Evolutionary conservation across 257 asterid species (phyloP).

Genomic region (Schizonepeta tenuifolia): DNA sequence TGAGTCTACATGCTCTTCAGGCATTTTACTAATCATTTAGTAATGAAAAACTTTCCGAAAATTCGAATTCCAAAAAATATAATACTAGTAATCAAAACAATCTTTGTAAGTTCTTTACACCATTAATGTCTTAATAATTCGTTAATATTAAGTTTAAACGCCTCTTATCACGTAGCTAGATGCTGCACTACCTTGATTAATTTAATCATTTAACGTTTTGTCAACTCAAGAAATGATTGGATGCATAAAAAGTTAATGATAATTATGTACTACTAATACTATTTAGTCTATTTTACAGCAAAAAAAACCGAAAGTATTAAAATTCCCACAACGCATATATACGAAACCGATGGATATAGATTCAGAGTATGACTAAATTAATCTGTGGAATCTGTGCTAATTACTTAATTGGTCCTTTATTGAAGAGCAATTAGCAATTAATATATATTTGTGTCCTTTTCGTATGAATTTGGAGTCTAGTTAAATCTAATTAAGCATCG

Average conservation of each 20-base stretch:
- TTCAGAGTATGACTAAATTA: slow-evolving; percentile 59
- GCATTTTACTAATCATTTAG: neutral
- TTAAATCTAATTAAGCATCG: slow-evolving; percentile 23
- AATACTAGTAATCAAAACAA: neutral
- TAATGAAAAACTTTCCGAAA: slow-evolving; percentile 19
- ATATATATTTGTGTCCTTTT: slow-evolving; percentile 26
- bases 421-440: slow-evolving; percentile 13
- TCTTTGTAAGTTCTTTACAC: neutral
- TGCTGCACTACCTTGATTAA: slow-evolving; percentile 33
- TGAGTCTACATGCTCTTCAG: neutral
- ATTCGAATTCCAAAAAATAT: slow-evolving; percentile 10
- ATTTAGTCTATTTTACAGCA: neutral
- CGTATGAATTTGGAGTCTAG: slow-evolving; percentile 18
- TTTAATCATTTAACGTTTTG: slow-evolving; percentile 23
- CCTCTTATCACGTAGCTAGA: slow-evolving; percentile 22
- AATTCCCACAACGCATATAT: slow-evolving; percentile 22
- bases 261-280: slow-evolving; percentile 1
- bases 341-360: slow-evolving; percentile 39
- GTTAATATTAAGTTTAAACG: neutral
- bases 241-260: neutral
- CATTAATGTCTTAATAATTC: slow-evolving; percentile 23
- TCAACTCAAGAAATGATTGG: slow-evolving; percentile 41
- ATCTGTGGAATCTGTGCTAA: slow-evolving; percentile 31
- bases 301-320: slow-evolving; percentile 27
- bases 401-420: slow-evolving; percentile 20